Percentiles rank a stretch among this genome's conserved stretches.
Conservation (phyloP, 352 stramenopile species). For the Globisporangium megalacanthum region DNA sequence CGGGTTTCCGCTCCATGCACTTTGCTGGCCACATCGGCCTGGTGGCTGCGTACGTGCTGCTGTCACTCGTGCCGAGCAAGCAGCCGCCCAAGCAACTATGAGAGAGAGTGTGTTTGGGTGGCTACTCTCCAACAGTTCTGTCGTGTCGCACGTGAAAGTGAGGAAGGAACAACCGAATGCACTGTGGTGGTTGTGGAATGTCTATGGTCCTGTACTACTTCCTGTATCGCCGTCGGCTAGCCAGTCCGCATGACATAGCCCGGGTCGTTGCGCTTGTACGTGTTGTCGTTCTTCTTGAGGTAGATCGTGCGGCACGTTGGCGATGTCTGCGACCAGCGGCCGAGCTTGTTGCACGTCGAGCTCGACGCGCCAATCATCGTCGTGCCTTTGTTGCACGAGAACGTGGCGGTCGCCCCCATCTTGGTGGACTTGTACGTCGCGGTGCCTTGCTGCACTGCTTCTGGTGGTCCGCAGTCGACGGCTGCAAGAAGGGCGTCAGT, state of each 20-base stretch:
- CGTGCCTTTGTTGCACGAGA: slow-evolving; percentile 37
- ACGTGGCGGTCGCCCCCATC: slow-evolving; percentile 26
- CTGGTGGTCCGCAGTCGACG: slow-evolving; percentile 19
- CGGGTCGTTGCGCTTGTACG: slow-evolving; percentile 43
- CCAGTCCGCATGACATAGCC: slow-evolving; percentile 24
- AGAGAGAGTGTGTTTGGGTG: neutral
- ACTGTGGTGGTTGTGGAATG: too few relatives aligned
- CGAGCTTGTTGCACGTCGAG: slow-evolving; percentile 26
- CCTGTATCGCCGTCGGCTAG: neutral
- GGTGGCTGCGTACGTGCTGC: slow-evolving; percentile 56
- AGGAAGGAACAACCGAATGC: too few relatives aligned
- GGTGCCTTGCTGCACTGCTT: slow-evolving; percentile 34
- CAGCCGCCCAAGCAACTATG: slow-evolving; percentile 43
- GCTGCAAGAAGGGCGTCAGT: neutral
- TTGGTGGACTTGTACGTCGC: slow-evolving; percentile 31
- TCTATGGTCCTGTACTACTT: too few relatives aligned
- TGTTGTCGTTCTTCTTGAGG: slow-evolving; percentile 37
- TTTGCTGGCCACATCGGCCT: slow-evolving; percentile 51
- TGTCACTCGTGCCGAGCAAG: slow-evolving; percentile 55
- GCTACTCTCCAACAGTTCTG: too few relatives aligned
- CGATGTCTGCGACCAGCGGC: slow-evolving; percentile 27
- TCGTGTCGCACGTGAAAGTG: too few relatives aligned
- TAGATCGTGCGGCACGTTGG: slow-evolving; percentile 47
- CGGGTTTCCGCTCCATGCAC: slow-evolving; percentile 46
- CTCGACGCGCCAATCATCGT: slow-evolving; percentile 26